Base-by-base conservation (phyloP, 495 filamentous ascomycete genomes). In the Podospora conica region DNA sequence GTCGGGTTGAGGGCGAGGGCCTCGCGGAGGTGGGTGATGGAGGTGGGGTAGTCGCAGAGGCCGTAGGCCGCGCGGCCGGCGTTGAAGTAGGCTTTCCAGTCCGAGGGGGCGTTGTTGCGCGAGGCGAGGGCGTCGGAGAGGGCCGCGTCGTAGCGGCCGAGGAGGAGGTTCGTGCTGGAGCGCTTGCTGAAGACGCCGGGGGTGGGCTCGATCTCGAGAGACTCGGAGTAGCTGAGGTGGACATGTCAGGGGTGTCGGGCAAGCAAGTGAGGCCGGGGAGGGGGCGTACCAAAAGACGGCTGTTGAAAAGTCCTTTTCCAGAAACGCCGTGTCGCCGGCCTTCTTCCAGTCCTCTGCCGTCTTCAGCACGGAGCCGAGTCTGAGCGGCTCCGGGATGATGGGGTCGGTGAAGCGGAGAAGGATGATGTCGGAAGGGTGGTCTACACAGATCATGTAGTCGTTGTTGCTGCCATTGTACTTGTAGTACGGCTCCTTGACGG, bases 401-500 rank as follows among this genome's bases (percentile, higher is more conserved):
- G 70, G 65, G 53, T 74, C 68, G 18, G 61, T 63, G 10, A 72
- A 70, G 2, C 68, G 33, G 40, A 74, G 53, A 2, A 74, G 65
- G 22, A 73, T 66, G 20, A 85, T 60, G 66, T 86, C 82, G 12
- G 77, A 81, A 12, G 81, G 68, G 70, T 87, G 84, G 64, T 86
- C 84, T 5, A 86, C 80, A n/a, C 82, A 77, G 24, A 86, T 71
- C 24, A 77, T 76, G 74, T 76, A 81, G 27, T 75, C 73, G 12
- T 77, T 78, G 55, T 80, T 73, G 7, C 15, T 58, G 28, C 73
- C 75, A 69, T 73, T 80, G 8, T 76, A 61, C 54, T 80, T 81
- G 67, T 81, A 75, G 66, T 84, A 86, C 5, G 84, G 83, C 70
- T 85, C 84, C 69, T 85, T 86, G 65, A 86, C 69, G 12, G 80